Conservation (phyloP, 2,329 filamentous ascomycete species). For the Cryphonectria nitschkei region DNA sequence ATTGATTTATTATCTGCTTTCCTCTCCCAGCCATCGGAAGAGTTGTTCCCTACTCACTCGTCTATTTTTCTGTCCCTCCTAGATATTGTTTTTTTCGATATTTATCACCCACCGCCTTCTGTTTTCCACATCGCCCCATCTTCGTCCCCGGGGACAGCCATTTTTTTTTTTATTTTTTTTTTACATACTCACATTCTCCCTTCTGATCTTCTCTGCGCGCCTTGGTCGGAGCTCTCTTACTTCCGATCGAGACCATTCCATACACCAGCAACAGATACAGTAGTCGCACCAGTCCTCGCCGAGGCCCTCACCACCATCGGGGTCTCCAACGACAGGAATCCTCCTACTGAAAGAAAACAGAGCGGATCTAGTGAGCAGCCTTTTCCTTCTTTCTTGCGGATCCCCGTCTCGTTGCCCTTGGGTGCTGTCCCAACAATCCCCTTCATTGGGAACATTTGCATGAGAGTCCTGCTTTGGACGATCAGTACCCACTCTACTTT, state of each 20-base stretch:
- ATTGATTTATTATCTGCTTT: constrained; percentile 11
- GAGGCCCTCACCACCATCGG: not conserved
- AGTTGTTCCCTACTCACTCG: not conserved
- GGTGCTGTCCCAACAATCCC: not conserved
- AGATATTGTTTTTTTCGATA: constrained; percentile 10
- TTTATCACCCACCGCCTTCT: not conserved
- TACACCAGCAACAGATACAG: constrained; percentile 8
- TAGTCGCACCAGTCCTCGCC: constrained; percentile 9
- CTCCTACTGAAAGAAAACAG: constrained; percentile 7
- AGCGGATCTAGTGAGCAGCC: constrained; percentile 24
- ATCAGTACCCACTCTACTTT: constrained; percentile 2
- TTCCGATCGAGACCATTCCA: constrained; percentile 19
- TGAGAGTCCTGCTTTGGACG: constrained; percentile 1
- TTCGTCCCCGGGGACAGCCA: not conserved
- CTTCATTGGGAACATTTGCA: not conserved
- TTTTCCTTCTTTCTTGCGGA: not conserved
- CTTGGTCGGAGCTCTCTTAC: constrained; percentile 5
- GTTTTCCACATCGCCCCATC: not conserved
- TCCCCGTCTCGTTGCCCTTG: not conserved
- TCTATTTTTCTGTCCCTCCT: not conserved
- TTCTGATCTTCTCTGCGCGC: not conserved
- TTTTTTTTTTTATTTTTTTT: not conserved
- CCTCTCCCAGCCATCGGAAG: constrained; percentile 2
- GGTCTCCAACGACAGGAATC: not conserved
- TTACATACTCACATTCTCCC: not conserved